Base-by-base conservation (phyloP, 148 eudicot species). In the Polygonum maritimum region DNA sequence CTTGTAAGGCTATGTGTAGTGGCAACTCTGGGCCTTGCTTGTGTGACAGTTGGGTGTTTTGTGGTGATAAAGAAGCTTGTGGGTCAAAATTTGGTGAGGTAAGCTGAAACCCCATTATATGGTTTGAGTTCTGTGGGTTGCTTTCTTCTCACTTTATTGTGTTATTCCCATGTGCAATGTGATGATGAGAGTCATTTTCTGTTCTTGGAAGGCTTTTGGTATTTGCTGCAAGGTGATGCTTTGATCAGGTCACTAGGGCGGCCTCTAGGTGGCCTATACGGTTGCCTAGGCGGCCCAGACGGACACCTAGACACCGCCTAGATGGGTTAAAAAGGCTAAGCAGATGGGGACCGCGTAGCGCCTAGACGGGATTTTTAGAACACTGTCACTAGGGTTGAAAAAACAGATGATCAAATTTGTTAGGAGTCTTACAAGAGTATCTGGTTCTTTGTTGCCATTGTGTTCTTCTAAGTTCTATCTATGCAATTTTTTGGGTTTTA, bases 41-140 rank as follows among this genome's bases (percentile, higher is more conserved):
- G 89, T 88, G 94, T 84, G 92, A 90, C 81, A 79, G 80, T 76
- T 90, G 94, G 94, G 94, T 90, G 75, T 90, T 88, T 83, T 90
- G 94, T 75, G 94, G 92, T 49, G 83, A 90, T 82, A 82, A 73
- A n/a, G 54, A 79, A 14, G 87, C 87, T 31, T 90, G 94, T 78
- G 92, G 94, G 2, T 21, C 81, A 21, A 84, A 87, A 70, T 88
- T 87, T 45, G 90, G 94, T 44, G 94, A 90, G 94, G 94, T 90
- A 52, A 83, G 85, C 57, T 72, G 54, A 57, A 57, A 54, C 16
- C n/a, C 7, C 39, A 33, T 41, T 31, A 48, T 11, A 31, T 55
- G 11, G 69, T 44, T 44, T 10, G 8, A 44, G 31, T 60, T 60
- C 69, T 26, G 31, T 60, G 5, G 5, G 69, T 31, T 8, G 38